These are phyloP conservation scores for Fusarium redolens DNA, from an alignment of 2,329 filamentous ascomycete genomes.

Conservation along the genomic window DNA sequence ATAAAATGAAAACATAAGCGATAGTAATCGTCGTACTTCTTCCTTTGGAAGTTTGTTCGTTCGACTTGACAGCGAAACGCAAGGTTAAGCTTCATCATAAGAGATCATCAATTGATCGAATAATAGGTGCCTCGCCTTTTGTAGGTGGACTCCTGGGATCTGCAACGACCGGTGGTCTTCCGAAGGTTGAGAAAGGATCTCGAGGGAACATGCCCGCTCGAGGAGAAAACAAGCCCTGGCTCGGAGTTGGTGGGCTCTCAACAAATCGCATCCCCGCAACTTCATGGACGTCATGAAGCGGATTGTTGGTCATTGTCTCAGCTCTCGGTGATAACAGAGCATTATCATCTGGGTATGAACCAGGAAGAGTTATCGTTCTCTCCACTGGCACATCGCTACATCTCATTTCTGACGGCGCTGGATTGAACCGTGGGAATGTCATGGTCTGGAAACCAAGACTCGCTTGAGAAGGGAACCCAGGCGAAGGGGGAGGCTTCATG, in stretches of 20 bases:
- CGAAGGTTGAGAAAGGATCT: constrained; percentile 64
- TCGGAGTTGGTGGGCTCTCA: constrained; percentile 63
- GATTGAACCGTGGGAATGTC: constrained; percentile 42
- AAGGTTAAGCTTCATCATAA: constrained; percentile 60
- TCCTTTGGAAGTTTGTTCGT: constrained; percentile 11
- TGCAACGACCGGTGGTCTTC: constrained; percentile 61
- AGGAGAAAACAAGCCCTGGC: constrained; percentile 65
- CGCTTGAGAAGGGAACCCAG: constrained; percentile 56
- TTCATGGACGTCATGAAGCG: constrained; percentile 63
- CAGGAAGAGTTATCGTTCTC: constrained; percentile 52
- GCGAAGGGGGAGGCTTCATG: constrained; percentile 56
- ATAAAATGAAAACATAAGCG: constrained; percentile 17
- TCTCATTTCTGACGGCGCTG: constrained; percentile 18
- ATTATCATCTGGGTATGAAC: constrained; percentile 57
- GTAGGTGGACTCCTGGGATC: constrained; percentile 82
- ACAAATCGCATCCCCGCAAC: constrained; percentile 63
- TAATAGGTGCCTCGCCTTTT: constrained; percentile 78
- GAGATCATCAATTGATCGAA: constrained; percentile 81
- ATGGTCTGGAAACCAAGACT: constrained; percentile 58
- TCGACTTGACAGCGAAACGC: neutral
- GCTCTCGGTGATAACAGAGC: constrained; percentile 77
- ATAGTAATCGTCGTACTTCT: constrained; percentile 6
- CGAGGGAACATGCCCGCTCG: constrained; percentile 64
- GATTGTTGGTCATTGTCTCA: constrained; percentile 78
- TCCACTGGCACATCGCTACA: constrained; percentile 42